Conservation (phyloP, 805 yeast species). For the Candida sithepensis region DNA sequence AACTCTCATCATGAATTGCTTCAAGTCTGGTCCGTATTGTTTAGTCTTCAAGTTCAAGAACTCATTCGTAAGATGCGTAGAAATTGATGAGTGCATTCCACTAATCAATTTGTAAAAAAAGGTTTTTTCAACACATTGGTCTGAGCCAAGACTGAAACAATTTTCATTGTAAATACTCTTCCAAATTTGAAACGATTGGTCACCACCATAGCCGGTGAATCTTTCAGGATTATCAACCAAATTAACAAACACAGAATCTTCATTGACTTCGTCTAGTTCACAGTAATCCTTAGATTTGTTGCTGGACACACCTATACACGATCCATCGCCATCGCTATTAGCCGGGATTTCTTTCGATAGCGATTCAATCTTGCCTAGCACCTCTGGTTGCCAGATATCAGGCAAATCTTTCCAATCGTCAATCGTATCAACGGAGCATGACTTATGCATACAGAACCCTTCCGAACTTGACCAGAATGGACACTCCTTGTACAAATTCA, state of each 20-base stretch:
- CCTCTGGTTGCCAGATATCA: slow-evolving; percentile 70
- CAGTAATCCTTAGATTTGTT: slow-evolving; percentile 50
- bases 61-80: slow-evolving; percentile 88
- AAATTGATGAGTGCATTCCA: slow-evolving; percentile 94
- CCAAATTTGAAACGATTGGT: slow-evolving; percentile 92
- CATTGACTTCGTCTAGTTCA: slow-evolving; percentile 58
- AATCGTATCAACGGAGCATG: slow-evolving; percentile 85
- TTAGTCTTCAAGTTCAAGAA: slow-evolving; percentile 66
- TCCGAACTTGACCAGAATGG: slow-evolving; percentile 78
- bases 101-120: slow-evolving; percentile 82
- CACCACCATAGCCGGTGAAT: slow-evolving; percentile 94
- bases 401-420: slow-evolving; percentile 71
- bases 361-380: slow-evolving; percentile 51
- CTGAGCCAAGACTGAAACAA: slow-evolving; percentile 54
- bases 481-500: slow-evolving; percentile 79
- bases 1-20: slow-evolving; percentile 81
- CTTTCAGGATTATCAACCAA: slow-evolving; percentile 89
- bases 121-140: slow-evolving; percentile 78
- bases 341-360: slow-evolving; percentile 26
- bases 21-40: slow-evolving; percentile 79
- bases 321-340: slow-evolving; percentile 30
- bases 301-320: slow-evolving; percentile 18
- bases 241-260: slow-evolving; percentile 79
- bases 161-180: slow-evolving; percentile 86
- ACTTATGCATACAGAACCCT: slow-evolving; percentile 81